Conservation (phyloP, 2,329 filamentous ascomycete species). For the Cytospora schulzeri region DNA sequence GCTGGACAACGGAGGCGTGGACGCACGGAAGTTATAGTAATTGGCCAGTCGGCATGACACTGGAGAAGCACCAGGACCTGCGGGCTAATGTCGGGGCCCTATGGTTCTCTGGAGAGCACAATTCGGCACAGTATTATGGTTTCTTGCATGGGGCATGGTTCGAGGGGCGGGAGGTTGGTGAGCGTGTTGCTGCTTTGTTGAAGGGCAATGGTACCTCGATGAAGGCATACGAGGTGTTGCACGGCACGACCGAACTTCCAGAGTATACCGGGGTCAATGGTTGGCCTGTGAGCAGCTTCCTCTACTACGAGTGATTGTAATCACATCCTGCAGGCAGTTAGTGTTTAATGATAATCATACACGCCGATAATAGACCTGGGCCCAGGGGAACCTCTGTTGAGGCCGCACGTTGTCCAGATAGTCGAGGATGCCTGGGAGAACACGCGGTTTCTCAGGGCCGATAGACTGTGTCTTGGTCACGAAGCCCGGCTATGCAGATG, state of each 20-base stretch:
- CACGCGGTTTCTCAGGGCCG: no score
- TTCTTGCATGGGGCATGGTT: conserved; percentile 66
- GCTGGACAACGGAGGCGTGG: conserved; percentile 53
- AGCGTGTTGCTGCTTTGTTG: conserved; percentile 44
- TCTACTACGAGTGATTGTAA: conserved; percentile 29
- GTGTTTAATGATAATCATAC: neutral
- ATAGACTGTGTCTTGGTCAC: no score
- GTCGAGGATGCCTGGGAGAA: no score
- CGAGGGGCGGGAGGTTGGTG: conserved; percentile 54
- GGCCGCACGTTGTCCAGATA: no score
- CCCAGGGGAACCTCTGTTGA: neutral
- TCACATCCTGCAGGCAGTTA: neutral
- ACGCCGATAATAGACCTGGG: neutral
- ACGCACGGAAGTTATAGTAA: conserved; percentile 66
- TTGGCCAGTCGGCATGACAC: conserved; percentile 64
- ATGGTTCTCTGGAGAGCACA: conserved; percentile 68
- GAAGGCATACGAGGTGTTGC: conserved; percentile 36
- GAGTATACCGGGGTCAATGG: conserved; percentile 41
- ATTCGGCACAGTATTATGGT: conserved; percentile 64
- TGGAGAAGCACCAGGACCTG: conserved; percentile 69
- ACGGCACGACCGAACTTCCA: conserved; percentile 39
- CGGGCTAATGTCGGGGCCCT: conserved; percentile 63
- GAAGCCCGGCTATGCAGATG: no score
- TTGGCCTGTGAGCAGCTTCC: conserved; percentile 42
- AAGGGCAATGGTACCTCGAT: conserved; percentile 32